Percentiles rank a stretch among this genome's conserved stretches.
Conservation (phyloP, 202 grass and related monocot genomes). For the Dendrocalamus latiflorus region DNA sequence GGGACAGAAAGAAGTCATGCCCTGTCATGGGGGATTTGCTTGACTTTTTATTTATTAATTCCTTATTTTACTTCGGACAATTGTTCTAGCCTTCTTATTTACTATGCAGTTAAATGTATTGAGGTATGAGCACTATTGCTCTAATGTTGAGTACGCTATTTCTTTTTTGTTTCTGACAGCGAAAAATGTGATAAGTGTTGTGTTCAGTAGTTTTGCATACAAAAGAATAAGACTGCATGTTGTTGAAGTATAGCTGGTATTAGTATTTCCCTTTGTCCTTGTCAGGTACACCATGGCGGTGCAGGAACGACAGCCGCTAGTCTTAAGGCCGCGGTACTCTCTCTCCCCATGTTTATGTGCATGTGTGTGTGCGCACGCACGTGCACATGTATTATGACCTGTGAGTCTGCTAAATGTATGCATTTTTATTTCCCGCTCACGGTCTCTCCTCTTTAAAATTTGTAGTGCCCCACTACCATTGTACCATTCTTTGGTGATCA, state of each 20-base stretch:
- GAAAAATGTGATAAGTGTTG: not conserved
- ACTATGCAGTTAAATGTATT: not conserved
- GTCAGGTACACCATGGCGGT: conserved; percentile 75
- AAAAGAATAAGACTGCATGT: not conserved
- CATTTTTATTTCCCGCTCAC: not conserved
- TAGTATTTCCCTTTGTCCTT: conserved; percentile 6
- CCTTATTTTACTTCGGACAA: not conserved
- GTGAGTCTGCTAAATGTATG: not conserved
- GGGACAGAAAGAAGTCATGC: not conserved
- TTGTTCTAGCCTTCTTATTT: not conserved
- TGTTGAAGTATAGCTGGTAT: not conserved
- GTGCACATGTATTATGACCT: not conserved
- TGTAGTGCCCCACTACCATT: conserved; percentile 73
- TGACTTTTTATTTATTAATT: not conserved
- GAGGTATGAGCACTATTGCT: not conserved
- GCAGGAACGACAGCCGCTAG: conserved; percentile 75
- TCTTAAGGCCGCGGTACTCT: conserved; percentile 58
- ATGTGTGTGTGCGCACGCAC: not conserved
- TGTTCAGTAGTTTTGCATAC: not conserved
- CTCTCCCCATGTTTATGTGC: no score
- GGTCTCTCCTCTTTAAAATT: not conserved
- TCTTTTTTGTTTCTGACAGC: not conserved
- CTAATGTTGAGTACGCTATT: not conserved
- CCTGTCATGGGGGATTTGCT: not conserved
- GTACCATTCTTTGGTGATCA: conserved; percentile 87